A percentile compares a stretch with the other conserved stretches of the same genome.
Evolutionary conservation across 176 grass and related monocot species (phyloP).

Genomic region (Hsuehochloa calcarea): DNA sequence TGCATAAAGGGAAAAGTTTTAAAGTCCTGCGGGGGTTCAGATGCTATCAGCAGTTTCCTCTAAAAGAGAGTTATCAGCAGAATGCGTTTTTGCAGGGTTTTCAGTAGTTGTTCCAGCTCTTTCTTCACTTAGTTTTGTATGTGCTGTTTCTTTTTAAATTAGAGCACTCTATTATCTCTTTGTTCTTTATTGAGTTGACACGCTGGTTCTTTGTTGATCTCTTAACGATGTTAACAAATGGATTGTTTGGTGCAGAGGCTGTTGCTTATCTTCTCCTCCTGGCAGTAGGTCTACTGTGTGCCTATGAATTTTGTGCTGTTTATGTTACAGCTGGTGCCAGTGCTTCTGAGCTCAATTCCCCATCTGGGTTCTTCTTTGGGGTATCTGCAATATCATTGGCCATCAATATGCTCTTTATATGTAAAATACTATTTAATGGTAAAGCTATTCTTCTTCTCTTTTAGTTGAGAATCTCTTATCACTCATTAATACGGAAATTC

Average conservation of each 20-base stretch:
- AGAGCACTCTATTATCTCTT: background rate
- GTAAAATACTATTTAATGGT: constrained; percentile 98
- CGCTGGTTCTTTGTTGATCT: constrained; percentile 16
- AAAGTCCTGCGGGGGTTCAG: constrained; percentile 1
- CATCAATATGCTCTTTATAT: constrained; percentile 99
- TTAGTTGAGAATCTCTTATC: constrained; percentile 3
- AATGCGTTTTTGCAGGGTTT: background rate
- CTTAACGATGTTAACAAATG: constrained; percentile 22
- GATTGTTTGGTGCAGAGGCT: constrained; percentile 67
- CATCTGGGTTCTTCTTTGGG: constrained; percentile 97
- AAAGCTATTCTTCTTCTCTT: constrained; percentile 26
- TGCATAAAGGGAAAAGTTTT: background rate
- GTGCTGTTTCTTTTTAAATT: background rate
- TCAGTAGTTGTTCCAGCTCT: constrained; percentile 14
- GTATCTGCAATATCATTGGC: constrained; percentile 93
- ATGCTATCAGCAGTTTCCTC: constrained; percentile 9
- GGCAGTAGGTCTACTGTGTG: constrained; percentile 83
- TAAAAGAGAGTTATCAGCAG: background rate
- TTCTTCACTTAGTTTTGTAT: constrained; percentile 9
- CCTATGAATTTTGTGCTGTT: constrained; percentile 95
- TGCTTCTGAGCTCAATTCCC: constrained; percentile 84
- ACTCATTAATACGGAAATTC: background rate
- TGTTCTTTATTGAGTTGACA: constrained; percentile 18
- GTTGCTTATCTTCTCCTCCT: constrained; percentile 96
- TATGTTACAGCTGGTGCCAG: constrained; percentile 89